A percentile compares a stretch with the other conserved stretches of the same genome.
Conservation (phyloP, 177 flowering plant species). For the Vitis hybrid region DNA sequence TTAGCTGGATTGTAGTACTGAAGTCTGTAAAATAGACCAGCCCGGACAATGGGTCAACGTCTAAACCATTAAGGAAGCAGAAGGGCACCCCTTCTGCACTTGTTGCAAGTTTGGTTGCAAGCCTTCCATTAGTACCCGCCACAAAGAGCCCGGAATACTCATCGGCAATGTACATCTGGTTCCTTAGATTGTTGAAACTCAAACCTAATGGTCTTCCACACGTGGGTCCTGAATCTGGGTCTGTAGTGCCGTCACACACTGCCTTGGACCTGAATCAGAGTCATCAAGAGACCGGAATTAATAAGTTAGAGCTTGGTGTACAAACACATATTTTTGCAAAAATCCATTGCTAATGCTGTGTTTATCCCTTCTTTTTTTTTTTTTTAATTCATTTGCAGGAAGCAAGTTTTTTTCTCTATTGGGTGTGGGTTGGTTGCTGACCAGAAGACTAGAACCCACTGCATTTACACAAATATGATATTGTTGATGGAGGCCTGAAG, state of each 20-base stretch:
- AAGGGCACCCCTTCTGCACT: conserved; percentile 7
- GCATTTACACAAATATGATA: too few species aligned
- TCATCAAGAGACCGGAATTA: too few species aligned
- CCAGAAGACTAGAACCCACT: too few species aligned
- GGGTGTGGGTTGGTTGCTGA: too few species aligned
- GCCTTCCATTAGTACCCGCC: conserved; percentile 16
- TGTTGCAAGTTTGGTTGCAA: conserved; percentile 10
- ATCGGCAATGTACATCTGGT: conserved; percentile 23
- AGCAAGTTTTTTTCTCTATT: too few species aligned
- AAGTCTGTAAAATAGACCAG: conserved; percentile 20
- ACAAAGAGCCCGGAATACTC: conserved; percentile 15
- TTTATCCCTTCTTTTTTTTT: too few species aligned
- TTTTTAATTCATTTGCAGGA: too few species aligned
- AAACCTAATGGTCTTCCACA: conserved; percentile 26
- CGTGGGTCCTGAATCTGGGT: neutral
- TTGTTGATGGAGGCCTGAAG: neutral
- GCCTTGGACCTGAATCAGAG: conserved; percentile 13
- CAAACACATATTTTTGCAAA: too few species aligned
- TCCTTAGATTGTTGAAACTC: conserved; percentile 12
- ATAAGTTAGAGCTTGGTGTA: too few species aligned
- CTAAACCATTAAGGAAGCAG: conserved; percentile 14
- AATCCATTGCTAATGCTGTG: too few species aligned
- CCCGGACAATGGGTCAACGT: conserved; percentile 15
- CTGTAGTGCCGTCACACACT: conserved; percentile 15
- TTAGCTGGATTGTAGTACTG: conserved; percentile 9